Conservation (phyloP, 352 stramenopile species). For the Pythium dissimile region DNA sequence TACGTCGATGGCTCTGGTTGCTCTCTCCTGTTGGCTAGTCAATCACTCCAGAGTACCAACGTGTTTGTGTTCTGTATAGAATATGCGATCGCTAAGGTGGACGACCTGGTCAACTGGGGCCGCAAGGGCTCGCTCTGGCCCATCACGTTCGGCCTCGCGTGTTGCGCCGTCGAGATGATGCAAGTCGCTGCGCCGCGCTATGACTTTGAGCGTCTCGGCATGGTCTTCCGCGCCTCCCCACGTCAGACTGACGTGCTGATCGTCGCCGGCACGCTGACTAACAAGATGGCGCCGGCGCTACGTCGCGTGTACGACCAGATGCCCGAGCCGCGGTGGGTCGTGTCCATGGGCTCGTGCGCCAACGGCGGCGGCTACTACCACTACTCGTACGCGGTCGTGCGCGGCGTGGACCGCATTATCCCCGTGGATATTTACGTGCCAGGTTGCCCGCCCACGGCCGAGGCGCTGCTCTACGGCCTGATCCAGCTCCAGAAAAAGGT, state of each 20-base stretch:
- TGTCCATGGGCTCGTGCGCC: constrained; percentile 98
- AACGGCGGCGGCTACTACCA: constrained; percentile 94
- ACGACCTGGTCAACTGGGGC: constrained; percentile 99
- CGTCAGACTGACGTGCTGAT: constrained; percentile 99
- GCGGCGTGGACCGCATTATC: constrained; percentile 96
- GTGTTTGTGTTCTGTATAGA: constrained; percentile 53
- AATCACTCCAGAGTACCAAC: not conserved
- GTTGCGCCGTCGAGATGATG: constrained; percentile 99
- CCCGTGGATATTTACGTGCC: constrained; percentile 99
- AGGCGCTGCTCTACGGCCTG: constrained; percentile 97
- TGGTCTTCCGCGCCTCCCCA: constrained; percentile 96
- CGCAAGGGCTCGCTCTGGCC: constrained; percentile 97
- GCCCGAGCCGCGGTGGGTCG: constrained; percentile 97
- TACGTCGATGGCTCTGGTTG: constrained; percentile 26
- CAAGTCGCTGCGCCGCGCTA: constrained; percentile 87
- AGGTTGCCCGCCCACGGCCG: constrained; percentile 97
- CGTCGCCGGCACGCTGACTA: constrained; percentile 98
- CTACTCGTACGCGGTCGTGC: constrained; percentile 98
- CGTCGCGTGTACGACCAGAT: constrained; percentile 98
- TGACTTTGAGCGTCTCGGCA: constrained; percentile 98
- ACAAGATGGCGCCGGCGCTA: constrained; percentile 99
- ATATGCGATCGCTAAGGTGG: constrained; percentile 96
- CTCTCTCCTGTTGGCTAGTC: not conserved
- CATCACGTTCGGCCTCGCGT: constrained; percentile 99
- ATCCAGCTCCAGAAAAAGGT: constrained; percentile 99